Evolutionary conservation across 768 basidiomycete species (phyloP).

Genomic region (Leccinum fibrillosum): DNA sequence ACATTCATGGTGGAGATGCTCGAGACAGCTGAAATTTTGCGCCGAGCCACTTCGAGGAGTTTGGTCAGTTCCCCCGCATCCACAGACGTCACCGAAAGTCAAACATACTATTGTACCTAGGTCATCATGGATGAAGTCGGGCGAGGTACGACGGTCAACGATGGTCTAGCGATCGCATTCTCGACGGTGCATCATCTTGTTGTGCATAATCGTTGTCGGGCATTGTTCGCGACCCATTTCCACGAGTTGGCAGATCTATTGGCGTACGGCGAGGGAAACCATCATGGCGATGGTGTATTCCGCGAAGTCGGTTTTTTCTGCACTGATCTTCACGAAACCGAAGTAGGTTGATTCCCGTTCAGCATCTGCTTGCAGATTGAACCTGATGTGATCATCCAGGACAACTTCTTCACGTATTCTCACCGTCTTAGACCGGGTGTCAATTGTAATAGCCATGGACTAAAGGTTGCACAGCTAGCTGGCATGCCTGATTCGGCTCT

Average conservation of each 20-base stretch:
- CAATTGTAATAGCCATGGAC: slow-evolving; percentile 86
- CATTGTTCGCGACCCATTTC: slow-evolving; percentile 99
- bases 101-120: slow-evolving; percentile 35
- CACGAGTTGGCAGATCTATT: slow-evolving; percentile 90
- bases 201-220: slow-evolving; percentile 66
- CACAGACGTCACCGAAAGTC: neutral
- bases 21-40: slow-evolving; percentile 89
- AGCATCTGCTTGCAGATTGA: neutral
- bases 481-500: slow-evolving; percentile 72
- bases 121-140: slow-evolving; percentile 99
- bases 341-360: slow-evolving; percentile 43
- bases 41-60: slow-evolving; percentile 76
- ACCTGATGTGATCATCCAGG: slow-evolving; percentile 38
- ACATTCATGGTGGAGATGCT: slow-evolving; percentile 99
- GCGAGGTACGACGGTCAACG: slow-evolving; percentile 87
- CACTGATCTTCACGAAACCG: slow-evolving; percentile 78
- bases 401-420: slow-evolving; percentile 78
- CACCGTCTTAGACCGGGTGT: slow-evolving; percentile 80
- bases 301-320: slow-evolving; percentile 78
- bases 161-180: slow-evolving; percentile 92
- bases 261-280: slow-evolving; percentile 45
- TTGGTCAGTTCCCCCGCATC: slow-evolving; percentile 50
- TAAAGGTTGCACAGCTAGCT: slow-evolving; percentile 86
- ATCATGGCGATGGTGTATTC: slow-evolving; percentile 47
- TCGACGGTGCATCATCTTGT: slow-evolving; percentile 83